Base-by-base conservation (phyloP, 1,284 basidiomycete species). In the Boletus mariae region DNA sequence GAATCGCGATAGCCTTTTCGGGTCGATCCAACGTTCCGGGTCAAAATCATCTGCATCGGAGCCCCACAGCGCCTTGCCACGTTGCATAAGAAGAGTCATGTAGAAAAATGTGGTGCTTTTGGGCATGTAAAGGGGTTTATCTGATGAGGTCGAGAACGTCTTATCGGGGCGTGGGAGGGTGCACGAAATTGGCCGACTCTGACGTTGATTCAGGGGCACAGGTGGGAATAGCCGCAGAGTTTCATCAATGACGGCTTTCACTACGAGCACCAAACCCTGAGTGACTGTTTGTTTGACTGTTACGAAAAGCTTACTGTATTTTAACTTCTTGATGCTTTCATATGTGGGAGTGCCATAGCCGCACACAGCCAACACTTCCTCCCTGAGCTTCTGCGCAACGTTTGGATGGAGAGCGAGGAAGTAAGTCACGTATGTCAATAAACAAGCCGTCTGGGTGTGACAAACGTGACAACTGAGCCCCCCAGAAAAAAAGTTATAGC, bases 161-260 rank as follows among this genome's bases (percentile, higher is more conserved):
- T 67, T 65, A 57, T 83, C 81, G 17, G 80, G 71, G 6, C 70
- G 72, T 4, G 84, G 84, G 10, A 86, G 70, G 1, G 77, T 69
- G 57, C 78, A 80, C 10, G 79, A 66, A 2, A 67, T 59, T 1
- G 71, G 64, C 34, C 80, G 76, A 45, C 73, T 78, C 67, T 84
- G 83, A 43, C 87, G 78, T 38, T 82, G 73, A 59, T 87, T 85
- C 32, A 84, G 68, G 17, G 85, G 84, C 1, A 88, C 85, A 8
- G 87, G 84, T 4, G 87, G 85, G 70, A 84, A 90, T 2, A 90
- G 65, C 26, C 87, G 79, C 5, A 90, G 74, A 0, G 84, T 83
- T 60, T 90, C 87, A 56, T 89, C 85, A 34, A 90, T 75, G 12
- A 89, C 81, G 4, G 86, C 86, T 54, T 82, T 79, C 71, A 88